Conservation (phyloP, 1,284 basidiomycete genomes). For the Cryptococcus deneoformans region DNA sequence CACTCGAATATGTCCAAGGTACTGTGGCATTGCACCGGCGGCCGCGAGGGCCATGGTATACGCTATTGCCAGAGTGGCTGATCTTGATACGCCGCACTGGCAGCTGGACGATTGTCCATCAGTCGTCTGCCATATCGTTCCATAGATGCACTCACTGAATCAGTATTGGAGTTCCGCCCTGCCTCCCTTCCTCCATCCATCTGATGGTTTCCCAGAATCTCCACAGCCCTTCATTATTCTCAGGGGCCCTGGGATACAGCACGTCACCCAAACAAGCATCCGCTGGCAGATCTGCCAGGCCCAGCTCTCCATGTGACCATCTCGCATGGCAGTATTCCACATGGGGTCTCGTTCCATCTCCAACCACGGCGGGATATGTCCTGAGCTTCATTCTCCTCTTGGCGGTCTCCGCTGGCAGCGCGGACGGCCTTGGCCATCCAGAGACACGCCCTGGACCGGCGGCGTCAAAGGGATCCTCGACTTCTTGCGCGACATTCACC, state of each 20-base stretch:
- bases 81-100: conserved; percentile 94
- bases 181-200: conserved; percentile 73
- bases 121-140: neutral
- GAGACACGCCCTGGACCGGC: conserved; percentile 18
- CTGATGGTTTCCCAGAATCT: conserved; percentile 78
- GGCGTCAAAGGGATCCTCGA: conserved; percentile 68
- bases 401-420: too few species aligned
- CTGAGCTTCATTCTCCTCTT: conserved; percentile 6
- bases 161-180: conserved; percentile 71
- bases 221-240: conserved; percentile 15
- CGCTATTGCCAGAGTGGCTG: conserved; percentile 88
- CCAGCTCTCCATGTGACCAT: conserved; percentile 92
- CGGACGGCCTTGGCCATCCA: neutral
- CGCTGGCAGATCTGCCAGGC: conserved; percentile 62
- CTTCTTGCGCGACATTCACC: conserved; percentile 94
- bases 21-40: conserved; percentile 62
- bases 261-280: conserved; percentile 9
- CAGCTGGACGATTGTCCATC: conserved; percentile 57
- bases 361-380: conserved; percentile 8
- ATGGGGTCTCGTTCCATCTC: conserved; percentile 57
- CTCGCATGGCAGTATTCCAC: conserved; percentile 89
- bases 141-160: conserved; percentile 65
- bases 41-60: conserved; percentile 93
- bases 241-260: neutral
- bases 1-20: conserved; percentile 65